A percentile compares a stretch with the other conserved stretches of the same genome.
These are phyloP conservation scores for Salisapilia sapeloensis DNA, from an alignment of 352 stramenopile genomes.

Conservation along the genomic window DNA sequence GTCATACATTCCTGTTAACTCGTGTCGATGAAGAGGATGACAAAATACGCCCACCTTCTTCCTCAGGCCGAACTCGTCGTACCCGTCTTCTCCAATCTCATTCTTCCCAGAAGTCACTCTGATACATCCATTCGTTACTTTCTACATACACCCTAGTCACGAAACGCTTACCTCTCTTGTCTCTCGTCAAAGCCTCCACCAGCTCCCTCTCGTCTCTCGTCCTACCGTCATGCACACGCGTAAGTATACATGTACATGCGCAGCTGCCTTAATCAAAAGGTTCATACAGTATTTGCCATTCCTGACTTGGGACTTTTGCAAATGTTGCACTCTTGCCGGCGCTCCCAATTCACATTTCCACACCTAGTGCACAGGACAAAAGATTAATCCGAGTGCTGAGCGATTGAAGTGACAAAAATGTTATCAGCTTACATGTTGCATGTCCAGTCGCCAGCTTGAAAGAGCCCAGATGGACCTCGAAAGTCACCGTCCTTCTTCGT, in stretches of 20 bases:
- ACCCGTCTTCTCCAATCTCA: slow-evolving; percentile 71
- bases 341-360: slow-evolving; percentile 79
- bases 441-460: slow-evolving; percentile 64
- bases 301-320: slow-evolving; percentile 69
- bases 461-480: slow-evolving; percentile 49
- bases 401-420: background rate
- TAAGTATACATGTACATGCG: background rate
- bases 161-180: slow-evolving; percentile 41
- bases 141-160: background rate
- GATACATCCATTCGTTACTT: background rate
- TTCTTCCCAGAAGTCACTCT: slow-evolving; percentile 52
- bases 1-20: background rate
- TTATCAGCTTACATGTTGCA: slow-evolving; percentile 45
- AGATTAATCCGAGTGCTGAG: background rate
- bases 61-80: slow-evolving; percentile 76
- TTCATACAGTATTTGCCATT: slow-evolving; percentile 5
- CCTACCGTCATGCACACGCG: slow-evolving; percentile 9
- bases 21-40: background rate
- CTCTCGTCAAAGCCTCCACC: slow-evolving; percentile 75
- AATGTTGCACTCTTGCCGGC: slow-evolving; percentile 73
- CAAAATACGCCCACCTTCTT: slow-evolving; percentile 31
- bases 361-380: slow-evolving; percentile 17
- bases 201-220: slow-evolving; percentile 60
- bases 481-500: slow-evolving; percentile 17
- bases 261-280: background rate